Evolutionary conservation across 106 monocot genomes (phyloP), one percentile per base, ranked within the genome.

Genomic region (Apostasia shenzhenica): DNA sequence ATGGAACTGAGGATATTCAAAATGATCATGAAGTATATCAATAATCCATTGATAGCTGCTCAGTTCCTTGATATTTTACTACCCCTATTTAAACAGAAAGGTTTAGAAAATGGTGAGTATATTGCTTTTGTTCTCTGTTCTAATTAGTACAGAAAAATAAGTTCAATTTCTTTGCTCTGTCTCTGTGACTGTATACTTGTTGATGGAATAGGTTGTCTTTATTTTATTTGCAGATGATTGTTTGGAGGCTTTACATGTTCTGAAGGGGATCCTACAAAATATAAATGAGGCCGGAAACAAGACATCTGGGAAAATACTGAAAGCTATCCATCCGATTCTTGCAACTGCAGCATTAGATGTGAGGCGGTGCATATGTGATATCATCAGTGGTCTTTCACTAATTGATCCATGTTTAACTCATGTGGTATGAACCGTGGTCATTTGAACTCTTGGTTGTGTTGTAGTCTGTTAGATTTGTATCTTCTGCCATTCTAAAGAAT

Each of bases 1-100:
- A 78, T 70, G 50, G 86, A 90, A 71, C 70, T 92, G 51, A 82
- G 82, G 61, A 79, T 92, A 68, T 78, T 97, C 43, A 97, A 85
- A 75, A 63, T 81, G 39, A 78, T 92, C 57, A 77, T 80, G 48
- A 85, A 71, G 52, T 90, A 97, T 68, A 74, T 97, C 14, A 82
- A 69, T 8, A 76, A 83, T 48, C 60, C 78, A 56, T 66, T 13
- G 2, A 26, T 62, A 64, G 97, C 89, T 38, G 80, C 10, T 51
- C 67, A 77, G 41, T 92, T 97, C 58, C 40, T 90, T 66, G 83
- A 83, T 54, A 78, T 97, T 13, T 55, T 97, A 26, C 81, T 97
- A 44, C 82, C 81, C 9, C 53, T 92, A 83, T 83, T 92, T 56
- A 85, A 63, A 70, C 89, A 84, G 73, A 89, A 87, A 78, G 53